Evolutionary conservation across 176 grass and related monocot genomes (phyloP), one percentile per base, ranked within the genome.

Genomic region (Eremochloa ophiuroides): DNA sequence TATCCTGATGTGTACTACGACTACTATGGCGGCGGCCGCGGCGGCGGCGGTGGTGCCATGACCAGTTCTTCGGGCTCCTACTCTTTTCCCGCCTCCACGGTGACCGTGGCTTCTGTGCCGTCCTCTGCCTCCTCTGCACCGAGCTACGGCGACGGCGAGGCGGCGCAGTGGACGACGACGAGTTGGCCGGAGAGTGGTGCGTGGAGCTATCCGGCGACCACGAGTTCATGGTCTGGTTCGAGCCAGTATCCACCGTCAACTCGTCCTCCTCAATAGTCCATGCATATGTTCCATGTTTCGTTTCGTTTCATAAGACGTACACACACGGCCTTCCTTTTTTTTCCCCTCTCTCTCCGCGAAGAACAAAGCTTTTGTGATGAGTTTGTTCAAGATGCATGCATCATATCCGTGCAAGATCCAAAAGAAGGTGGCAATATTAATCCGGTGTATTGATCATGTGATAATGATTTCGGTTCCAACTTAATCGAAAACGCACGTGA

Each of bases 211-310:
- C 83, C 88, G 69, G 68, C 74, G 31, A 62, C 68, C 0, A 86
- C 88, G 66, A 25, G 73, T 9, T 85, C 79, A 12, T 90, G 83
- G 79, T 82, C 88, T 17, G 73, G 8, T 17, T 83, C 83, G 5
- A 79, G 61, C 84, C 39, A 74, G 25, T 86, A 83, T 37, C 83
- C 88, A 47, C 88, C 83, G 10, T 70, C 88, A 42, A 41, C 60
- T 50, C 64, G 38, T 50, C 80, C 56, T 56, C 74, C 85, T 47
- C 29, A 90, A 30, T 82, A 77, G 81, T 17, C 64, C 46, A 33
- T 35, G 26, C 29, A n/a, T n/a, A n/a, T n/a, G n/a, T n/a, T 51
- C 27, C 1, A 15, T 62, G 13, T 61, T 61, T 25, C 2, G 51
- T 51, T 58, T 58, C 9, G 25, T 58, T 58, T 58, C 55, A 58